Evolutionary conservation across 169 alveolate species (phyloP).

Genomic region (Plasmodium vivax): DNA sequence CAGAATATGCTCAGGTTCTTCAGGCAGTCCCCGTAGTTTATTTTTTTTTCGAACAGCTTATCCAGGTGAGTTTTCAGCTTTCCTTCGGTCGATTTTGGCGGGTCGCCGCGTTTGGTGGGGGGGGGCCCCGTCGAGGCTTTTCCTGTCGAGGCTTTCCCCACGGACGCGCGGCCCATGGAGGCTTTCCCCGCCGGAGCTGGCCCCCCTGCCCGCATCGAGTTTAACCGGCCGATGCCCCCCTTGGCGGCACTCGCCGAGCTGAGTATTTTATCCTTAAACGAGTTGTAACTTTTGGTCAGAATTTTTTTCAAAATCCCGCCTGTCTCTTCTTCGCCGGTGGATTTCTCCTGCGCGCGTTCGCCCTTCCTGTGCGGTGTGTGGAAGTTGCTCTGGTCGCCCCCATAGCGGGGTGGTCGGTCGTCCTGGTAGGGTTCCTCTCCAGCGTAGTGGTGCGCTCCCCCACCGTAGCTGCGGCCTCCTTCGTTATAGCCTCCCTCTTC

Average conservation of each 20-base stretch:
- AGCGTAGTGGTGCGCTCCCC: not conserved
- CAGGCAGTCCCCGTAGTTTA: slow-evolving; percentile 46
- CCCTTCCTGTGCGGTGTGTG: not conserved
- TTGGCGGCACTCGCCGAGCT: not conserved
- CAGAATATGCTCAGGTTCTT: slow-evolving; percentile 38
- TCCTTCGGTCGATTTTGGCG: not conserved
- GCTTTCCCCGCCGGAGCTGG: not conserved
- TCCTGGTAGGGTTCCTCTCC: not conserved
- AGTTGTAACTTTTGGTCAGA: slow-evolving; percentile 47
- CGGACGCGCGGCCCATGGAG: no score
- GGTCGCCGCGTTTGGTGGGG: not conserved
- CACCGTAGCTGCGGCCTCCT: not conserved
- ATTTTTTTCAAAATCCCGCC: slow-evolving; percentile 48
- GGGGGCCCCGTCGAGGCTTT: no score
- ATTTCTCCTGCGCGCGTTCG: not conserved
- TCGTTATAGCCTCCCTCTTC: not conserved
- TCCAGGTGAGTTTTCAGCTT: not conserved
- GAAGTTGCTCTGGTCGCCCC: not conserved
- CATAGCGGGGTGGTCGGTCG: not conserved
- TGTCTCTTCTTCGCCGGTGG: not conserved
- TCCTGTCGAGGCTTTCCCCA: no score
- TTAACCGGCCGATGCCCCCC: not conserved
- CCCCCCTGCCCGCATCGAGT: not conserved
- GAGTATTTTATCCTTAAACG: slow-evolving; percentile 44
- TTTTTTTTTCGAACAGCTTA: slow-evolving; percentile 34